Conservation (phyloP, 805 yeast genomes). For the Candida dajiaensis region DNA sequence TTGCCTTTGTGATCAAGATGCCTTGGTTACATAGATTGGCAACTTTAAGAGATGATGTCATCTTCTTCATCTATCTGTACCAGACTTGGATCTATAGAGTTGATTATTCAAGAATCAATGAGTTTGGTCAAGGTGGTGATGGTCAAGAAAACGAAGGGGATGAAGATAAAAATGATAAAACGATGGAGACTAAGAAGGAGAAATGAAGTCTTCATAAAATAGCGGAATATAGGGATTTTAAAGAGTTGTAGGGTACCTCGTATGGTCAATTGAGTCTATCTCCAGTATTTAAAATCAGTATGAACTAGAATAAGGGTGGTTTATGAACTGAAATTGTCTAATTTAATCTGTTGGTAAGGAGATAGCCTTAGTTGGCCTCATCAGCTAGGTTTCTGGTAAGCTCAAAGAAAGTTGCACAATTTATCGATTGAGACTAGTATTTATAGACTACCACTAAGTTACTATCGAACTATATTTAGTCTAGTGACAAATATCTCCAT, state of each 20-base stretch:
- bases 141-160: slow-evolving; percentile 9
- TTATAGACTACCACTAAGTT: too few relatives aligned
- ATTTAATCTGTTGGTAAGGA: too few relatives aligned
- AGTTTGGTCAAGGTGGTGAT: slow-evolving; percentile 32
- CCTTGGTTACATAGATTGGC: slow-evolving; percentile 37
- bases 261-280: background rate
- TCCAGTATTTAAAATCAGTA: background rate
- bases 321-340: too few relatives aligned
- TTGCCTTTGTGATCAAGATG: slow-evolving; percentile 37
- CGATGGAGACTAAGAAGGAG: background rate
- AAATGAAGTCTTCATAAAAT: background rate
- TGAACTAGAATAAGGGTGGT: too few relatives aligned
- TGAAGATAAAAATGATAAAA: background rate
- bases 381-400: too few relatives aligned
- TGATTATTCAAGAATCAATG: slow-evolving; percentile 33
- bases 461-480: too few relatives aligned
- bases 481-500: too few relatives aligned
- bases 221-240: too few relatives aligned
- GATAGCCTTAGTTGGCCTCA: too few relatives aligned
- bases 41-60: slow-evolving; percentile 35
- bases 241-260: too few relatives aligned
- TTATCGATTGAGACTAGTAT: too few relatives aligned
- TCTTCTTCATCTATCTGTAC: slow-evolving; percentile 33
- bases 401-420: too few relatives aligned
- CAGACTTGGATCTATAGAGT: slow-evolving; percentile 36